Percentiles rank a stretch among this genome's conserved stretches.
Evolutionary conservation across 2,329 filamentous ascomycete genomes (phyloP).

Genomic region (Alternaria sp.): DNA sequence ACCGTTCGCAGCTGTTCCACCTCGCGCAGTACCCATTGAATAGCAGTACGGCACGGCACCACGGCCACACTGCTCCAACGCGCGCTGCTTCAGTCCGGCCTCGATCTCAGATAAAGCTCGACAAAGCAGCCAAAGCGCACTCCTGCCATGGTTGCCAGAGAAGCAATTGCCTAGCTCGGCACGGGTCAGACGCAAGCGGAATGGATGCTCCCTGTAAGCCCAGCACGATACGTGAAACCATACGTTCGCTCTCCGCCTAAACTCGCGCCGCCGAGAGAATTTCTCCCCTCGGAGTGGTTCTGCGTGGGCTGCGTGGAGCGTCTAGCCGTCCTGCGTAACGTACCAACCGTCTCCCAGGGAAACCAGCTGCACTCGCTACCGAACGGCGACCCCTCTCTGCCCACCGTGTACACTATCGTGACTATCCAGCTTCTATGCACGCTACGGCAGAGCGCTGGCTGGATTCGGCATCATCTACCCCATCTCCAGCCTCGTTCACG

Average conservation of each 20-base stretch:
- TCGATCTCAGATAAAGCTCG: conserved; percentile 13
- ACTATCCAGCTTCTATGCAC: neutral
- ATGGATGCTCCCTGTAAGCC: conserved; percentile 28
- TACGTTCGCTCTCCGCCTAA: conserved; percentile 32
- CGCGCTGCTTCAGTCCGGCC: conserved; percentile 19
- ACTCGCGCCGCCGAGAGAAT: conserved; percentile 23
- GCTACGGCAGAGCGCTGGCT: too few species aligned
- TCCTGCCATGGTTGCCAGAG: conserved; percentile 31
- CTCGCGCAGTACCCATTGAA: neutral
- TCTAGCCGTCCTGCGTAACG: conserved; percentile 24
- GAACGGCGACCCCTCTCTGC: neutral
- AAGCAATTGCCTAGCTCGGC: conserved; percentile 23
- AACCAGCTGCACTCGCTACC: conserved; percentile 24
- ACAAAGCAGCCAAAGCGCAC: conserved; percentile 15
- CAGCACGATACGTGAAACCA: conserved; percentile 32
- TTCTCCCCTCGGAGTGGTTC: conserved; percentile 9
- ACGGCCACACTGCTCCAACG: conserved; percentile 16
- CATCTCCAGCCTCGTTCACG: conserved; percentile 9
- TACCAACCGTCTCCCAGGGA: conserved; percentile 36
- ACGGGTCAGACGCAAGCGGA: conserved; percentile 26
- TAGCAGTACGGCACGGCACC: neutral
- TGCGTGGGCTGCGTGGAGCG: conserved; percentile 5
- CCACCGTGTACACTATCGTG: neutral
- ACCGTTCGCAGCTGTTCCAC: conserved; percentile 10
- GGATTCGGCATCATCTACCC: conserved; percentile 6